Evolutionary conservation across 345 rosid genomes (phyloP), one percentile per base, ranked within the genome.

Genomic region (Syzygium aromaticum): DNA sequence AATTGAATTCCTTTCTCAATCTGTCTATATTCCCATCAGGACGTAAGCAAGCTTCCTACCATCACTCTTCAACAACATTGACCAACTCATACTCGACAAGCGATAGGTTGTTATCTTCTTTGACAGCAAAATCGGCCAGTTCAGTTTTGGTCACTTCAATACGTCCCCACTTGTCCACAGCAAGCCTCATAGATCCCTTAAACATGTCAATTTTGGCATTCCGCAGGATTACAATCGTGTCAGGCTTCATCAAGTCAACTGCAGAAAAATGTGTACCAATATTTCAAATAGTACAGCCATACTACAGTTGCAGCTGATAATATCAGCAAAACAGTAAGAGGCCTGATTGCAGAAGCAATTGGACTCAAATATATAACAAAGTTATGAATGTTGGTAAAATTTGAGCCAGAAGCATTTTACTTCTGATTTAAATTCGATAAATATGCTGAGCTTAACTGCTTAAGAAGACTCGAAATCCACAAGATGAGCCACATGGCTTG

Each of bases 131-230:
- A 28, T 59, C 59, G 0, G 88, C 85, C 17, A 53, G 88, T 9
- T 87, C 85, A 12, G 85, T 87, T 25, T 87, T 54, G 12, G 85
- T 87, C 43, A 54, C 85, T 27, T 87, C 88, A 11, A 87, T 82
- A 40, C 88, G 85, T 21, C 88, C 88, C 88, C 88, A 87, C 46
- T 87, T 87, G 88, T 87, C 85, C 38, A 87, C 85, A 27, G 88
- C 88, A 43, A 87, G 88, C 85, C 88, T 87, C 88, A 87, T 87
- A 17, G 88, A 78, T 80, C 88, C 88, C 43, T 87, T 87, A 77
- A 87, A 87, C 88, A 87, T 86, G 88, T 87, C 88, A 2, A 87
- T 87, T 59, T 80, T 87, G 25, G 88, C 88, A 80, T 87, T 87
- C 40, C 88, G 67, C 64, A 87, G 78, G 77, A 87, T 87, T 49